Evolutionary conservation across 2,329 filamentous ascomycete species (phyloP), one percentile per base, ranked within the genome.

Genomic region (Cladosporium sp.): DNA sequence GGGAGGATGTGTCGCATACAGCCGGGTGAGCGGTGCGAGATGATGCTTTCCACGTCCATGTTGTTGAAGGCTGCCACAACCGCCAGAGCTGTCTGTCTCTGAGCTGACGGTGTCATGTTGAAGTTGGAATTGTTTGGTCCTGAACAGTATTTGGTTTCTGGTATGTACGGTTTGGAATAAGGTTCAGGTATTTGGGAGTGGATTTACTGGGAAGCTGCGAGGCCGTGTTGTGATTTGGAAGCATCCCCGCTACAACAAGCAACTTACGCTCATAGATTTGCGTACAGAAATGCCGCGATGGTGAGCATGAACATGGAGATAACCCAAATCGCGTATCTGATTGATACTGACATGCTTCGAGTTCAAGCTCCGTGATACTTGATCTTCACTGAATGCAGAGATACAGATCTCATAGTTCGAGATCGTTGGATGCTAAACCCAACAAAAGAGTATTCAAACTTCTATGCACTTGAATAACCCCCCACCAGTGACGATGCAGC

Each of bases 31-130:
- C 75, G 73, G 30, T 71, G 63, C 34, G 71, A 67, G 56, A 76
- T 69, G 54, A 77, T 75, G 39, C 67, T 63, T 26, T 67, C 63
- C 49, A 71, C 67, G 69, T 76, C 72, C 68, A 74, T 72, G 14
- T 60, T 54, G 69, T 76, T 76, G 69, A 76, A 76, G 54, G 75
- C 73, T 26, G 59, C 63, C 57, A 76, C 69, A 28, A 76, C 58
- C 13, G 69, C 66, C 58, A 74, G 67, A 18, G 73, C 73, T 0
- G 75, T 77, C 61, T 67, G 68, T 43, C 71, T 70, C 69, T 73
- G 70, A n/a, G 58, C 65, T 11, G 74, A 53, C 3, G 46, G 28
- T 61, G 58, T 28, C 58, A 60, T 60, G 25, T 3, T 46, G 7
- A n/a, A 46, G 16, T 60, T 61, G 10, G 18, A 18, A 14, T 18